Evolutionary conservation across 371 early-diverging fungal genomes (phyloP).

Genomic region (Mortierella sp.): DNA sequence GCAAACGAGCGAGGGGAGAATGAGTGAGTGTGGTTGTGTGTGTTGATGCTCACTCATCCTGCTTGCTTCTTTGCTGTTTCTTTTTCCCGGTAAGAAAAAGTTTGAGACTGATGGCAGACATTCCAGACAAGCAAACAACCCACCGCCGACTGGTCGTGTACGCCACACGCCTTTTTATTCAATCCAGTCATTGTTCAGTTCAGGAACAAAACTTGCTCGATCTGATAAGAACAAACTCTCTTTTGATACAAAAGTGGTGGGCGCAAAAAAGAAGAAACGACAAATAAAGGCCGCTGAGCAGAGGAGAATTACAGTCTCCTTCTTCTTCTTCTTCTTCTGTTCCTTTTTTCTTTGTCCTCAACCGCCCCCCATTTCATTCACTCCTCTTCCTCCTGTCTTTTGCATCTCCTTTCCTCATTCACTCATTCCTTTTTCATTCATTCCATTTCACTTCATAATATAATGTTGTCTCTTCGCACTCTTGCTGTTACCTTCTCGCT

Average conservation of each 20-base stretch:
- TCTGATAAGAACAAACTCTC: not conserved
- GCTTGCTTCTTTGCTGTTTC: not conserved
- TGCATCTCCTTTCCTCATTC: conserved; percentile 1
- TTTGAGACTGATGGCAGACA: not conserved
- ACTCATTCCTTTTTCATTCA: not conserved
- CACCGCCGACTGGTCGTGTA: not conserved
- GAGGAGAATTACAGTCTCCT: not conserved
- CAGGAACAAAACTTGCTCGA: not conserved
- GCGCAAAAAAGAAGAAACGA: not conserved
- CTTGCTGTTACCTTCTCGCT: conserved; percentile 27
- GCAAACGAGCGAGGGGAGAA: not conserved
- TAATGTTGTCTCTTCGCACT: conserved; percentile 34
- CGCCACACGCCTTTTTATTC: not conserved
- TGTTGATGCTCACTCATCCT: conserved; percentile 1
- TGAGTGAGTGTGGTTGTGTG: not conserved
- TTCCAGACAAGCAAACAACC: not conserved
- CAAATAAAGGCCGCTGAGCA: not conserved
- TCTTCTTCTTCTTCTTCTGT: conserved; percentile 15
- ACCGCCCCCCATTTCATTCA: not conserved
- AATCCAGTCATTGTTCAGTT: too few relatives aligned
- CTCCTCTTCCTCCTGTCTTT: not conserved
- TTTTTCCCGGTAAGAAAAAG: conserved; percentile 1
- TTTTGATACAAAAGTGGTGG: not conserved
- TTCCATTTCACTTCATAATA: not conserved
- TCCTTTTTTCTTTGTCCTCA: not conserved